Conservation (phyloP, 176 grass and related monocot genomes). For the Canna indica region DNA sequence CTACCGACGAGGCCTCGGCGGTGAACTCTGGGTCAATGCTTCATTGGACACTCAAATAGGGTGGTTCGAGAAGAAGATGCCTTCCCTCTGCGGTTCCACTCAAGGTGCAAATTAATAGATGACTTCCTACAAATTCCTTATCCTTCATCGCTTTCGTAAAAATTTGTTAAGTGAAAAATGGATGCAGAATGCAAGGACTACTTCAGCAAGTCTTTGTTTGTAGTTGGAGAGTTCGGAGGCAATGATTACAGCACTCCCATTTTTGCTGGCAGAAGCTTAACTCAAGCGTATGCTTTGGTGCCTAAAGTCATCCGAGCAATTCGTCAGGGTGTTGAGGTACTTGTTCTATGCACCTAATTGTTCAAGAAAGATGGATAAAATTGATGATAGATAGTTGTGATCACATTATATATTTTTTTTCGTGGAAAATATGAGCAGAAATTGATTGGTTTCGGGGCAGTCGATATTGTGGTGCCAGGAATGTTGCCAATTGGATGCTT, state of each 20-base stretch:
- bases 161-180: background rate
- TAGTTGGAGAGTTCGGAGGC: conserved; percentile 81
- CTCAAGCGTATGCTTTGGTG: conserved; percentile 37
- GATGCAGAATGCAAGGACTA: conserved; percentile 40
- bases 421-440: no score
- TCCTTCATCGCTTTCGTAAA: background rate
- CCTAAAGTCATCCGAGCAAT: conserved; percentile 48
- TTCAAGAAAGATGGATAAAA: no score
- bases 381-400: no score
- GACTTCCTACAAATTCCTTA: background rate
- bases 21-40: conserved; percentile 48
- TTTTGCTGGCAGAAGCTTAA: conserved; percentile 44
- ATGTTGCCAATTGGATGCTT: conserved; percentile 76
- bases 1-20: conserved; percentile 46
- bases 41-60: conserved; percentile 54
- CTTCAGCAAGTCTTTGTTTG: conserved; percentile 53
- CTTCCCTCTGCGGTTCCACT: conserved; percentile 32
- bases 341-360: no score
- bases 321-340: conserved; percentile 36
- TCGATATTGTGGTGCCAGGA: conserved; percentile 51
- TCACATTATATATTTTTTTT: no score
- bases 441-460: conserved; percentile 45
- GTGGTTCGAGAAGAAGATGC: conserved; percentile 67
- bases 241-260: conserved; percentile 80
- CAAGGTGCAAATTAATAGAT: conserved; percentile 22